phyloP scores from a whole-genome alignment of 345 rosid genomes.

The Eucalyptus erythrocorys region DNA sequence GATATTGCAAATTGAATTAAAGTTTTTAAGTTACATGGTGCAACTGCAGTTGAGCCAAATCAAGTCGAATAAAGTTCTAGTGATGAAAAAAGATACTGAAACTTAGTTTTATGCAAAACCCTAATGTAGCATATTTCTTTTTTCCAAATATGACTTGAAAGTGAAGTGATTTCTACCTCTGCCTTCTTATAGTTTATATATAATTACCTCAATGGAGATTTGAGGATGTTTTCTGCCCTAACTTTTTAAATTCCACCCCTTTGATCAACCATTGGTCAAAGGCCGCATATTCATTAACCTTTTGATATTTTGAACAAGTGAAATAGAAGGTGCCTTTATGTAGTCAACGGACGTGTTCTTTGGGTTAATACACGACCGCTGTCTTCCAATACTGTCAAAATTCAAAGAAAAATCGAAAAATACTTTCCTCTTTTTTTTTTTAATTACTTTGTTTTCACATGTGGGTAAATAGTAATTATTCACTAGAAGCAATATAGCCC shows the following conservation, averaged over 20 bases:
- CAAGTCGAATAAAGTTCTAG: too few relatives aligned
- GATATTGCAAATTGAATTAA: rapidly evolving
- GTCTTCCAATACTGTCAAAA: neutral
- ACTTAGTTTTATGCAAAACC: neutral
- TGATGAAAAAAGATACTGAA: neutral
- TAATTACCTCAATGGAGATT: neutral
- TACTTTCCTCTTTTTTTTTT: neutral
- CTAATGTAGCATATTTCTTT: neutral
- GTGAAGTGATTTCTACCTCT: neutral
- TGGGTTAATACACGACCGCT: neutral
- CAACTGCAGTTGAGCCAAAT: too few relatives aligned
- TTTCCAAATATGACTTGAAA: neutral
- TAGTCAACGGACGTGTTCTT: neutral
- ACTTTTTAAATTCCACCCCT: neutral
- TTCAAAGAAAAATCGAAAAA: neutral
- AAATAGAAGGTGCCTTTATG: neutral
- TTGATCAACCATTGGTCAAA: neutral
- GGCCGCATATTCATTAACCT: neutral
- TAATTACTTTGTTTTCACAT: neutral
- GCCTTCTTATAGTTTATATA: neutral
- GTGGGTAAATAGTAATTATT: neutral
- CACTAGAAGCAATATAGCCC: neutral
- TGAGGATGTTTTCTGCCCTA: neutral
- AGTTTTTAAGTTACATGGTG: neutral
- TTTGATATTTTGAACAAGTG: neutral